Conservation (phyloP, 2,329 filamentous ascomycete genomes). For the Leptodontidium sp. region DNA sequence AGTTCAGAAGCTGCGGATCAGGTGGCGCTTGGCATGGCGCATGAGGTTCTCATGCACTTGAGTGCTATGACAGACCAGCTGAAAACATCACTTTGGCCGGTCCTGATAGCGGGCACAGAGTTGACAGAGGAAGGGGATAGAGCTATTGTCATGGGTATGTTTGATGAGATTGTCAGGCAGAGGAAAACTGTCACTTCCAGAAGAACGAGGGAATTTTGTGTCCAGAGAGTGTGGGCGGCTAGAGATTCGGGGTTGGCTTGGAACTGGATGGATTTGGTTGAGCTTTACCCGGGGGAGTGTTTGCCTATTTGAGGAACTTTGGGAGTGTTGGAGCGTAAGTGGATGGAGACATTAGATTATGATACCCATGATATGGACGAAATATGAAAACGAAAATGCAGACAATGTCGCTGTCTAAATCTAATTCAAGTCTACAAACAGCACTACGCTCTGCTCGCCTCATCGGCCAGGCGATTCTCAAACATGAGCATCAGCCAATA, state of each 20-base stretch:
- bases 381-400: background rate
- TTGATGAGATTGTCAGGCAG: constrained; percentile 41
- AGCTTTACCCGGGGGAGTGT: constrained; percentile 44
- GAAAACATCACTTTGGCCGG: constrained; percentile 46
- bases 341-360: background rate
- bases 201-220: constrained; percentile 42
- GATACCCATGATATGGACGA: constrained; percentile 2
- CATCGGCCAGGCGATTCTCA: background rate
- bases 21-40: constrained; percentile 42
- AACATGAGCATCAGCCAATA: constrained; percentile 5
- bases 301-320: constrained; percentile 43
- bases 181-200: constrained; percentile 44
- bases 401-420: background rate
- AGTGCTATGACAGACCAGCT: constrained; percentile 40
- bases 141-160: constrained; percentile 36
- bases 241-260: constrained; percentile 42
- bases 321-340: background rate
- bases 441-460: background rate
- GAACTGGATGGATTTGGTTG: constrained; percentile 46
- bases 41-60: constrained; percentile 45
- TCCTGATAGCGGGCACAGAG: constrained; percentile 45
- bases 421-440: background rate
- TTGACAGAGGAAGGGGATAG: constrained; percentile 41
- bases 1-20: constrained; percentile 38
- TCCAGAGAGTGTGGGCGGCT: constrained; percentile 44